Conservation (phyloP, 108 stramenopile species). For the Mediolabrus comicus region DNA sequence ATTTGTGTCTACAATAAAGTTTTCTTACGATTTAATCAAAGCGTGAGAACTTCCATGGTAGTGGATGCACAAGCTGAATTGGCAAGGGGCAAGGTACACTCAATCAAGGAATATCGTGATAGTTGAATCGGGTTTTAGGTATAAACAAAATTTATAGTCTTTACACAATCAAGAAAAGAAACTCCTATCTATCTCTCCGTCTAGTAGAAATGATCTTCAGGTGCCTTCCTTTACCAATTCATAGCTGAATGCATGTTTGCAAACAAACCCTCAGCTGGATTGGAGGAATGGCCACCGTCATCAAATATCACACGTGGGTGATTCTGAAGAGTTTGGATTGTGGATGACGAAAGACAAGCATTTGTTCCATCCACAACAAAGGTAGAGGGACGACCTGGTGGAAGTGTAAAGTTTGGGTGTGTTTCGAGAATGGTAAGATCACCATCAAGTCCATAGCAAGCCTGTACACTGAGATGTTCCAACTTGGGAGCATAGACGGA, state of each 20-base stretch:
- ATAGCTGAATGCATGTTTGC: too few species aligned
- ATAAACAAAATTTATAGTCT: too few species aligned
- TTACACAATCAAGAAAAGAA: too few species aligned
- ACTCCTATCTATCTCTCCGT: too few species aligned
- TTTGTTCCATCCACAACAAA: not conserved
- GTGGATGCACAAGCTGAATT: too few species aligned
- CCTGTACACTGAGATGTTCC: not conserved
- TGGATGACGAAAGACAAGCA: not conserved
- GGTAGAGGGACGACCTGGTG: not conserved
- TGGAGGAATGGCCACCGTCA: not conserved
- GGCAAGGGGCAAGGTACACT: too few species aligned
- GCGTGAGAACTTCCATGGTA: too few species aligned
- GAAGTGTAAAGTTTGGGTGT: not conserved
- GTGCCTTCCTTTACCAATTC: too few species aligned
- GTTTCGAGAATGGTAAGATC: not conserved
- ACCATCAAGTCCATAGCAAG: not conserved
- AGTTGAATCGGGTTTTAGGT: too few species aligned
- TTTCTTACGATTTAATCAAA: not conserved
- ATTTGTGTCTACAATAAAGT: constrained; percentile 20
- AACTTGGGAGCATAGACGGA: not conserved
- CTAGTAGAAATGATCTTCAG: too few species aligned
- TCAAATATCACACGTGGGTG: not conserved
- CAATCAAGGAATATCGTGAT: too few species aligned
- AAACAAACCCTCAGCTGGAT: too few species aligned
- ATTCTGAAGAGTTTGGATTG: not conserved